Base-by-base conservation (phyloP, 345 rosid genomes). In the Capsella bursapastoris region DNA sequence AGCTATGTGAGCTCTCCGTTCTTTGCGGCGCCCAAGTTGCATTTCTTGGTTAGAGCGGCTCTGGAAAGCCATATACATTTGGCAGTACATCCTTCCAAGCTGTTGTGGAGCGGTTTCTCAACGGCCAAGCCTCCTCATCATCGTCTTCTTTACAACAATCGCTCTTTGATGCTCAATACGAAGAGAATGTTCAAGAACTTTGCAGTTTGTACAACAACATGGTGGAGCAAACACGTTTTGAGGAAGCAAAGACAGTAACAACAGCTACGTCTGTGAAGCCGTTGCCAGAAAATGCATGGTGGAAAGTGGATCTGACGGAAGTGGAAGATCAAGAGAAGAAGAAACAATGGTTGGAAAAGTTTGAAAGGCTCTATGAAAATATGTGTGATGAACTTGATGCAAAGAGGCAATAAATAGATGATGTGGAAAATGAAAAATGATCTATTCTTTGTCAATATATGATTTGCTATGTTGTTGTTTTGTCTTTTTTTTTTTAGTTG, bases 1-100 rank as follows among this genome's bases (percentile, higher is more conserved):
- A 70, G 22, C 57, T 70, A 9, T 28, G 11, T 37, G 75, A 76
- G 13, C 27, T 76, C 32, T 69, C 75, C 4, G 14, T 69, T 47
- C 79, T 63, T 7, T 76, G 70, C 12, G 75, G 79, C 5, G 70
- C 28, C 1, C 37, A 76, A 0, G 48, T 63, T 4, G 79, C 57
- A 0, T 76, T 69, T 43, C 74, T 69, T 8, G 29, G 57, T 0
- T 62, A 32, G 25, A 68, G 74, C 1, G 22, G 56, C 8, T 8
- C 74, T 0, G 69, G 74, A 0, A 75, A 75, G 8, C 75, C 79
- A 5, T 70, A 44, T 35, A 56, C 75, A 6, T 63, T 76, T 34
- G 65, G 71, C 0, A 62, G 15, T 15, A 75, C 75, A 0, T 76
- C 80, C 1, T 70, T 76, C 7, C 29, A 48, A 13, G 40, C 32